Base-by-base conservation (phyloP, 805 yeast species). In the Suhomyces prunicola region DNA sequence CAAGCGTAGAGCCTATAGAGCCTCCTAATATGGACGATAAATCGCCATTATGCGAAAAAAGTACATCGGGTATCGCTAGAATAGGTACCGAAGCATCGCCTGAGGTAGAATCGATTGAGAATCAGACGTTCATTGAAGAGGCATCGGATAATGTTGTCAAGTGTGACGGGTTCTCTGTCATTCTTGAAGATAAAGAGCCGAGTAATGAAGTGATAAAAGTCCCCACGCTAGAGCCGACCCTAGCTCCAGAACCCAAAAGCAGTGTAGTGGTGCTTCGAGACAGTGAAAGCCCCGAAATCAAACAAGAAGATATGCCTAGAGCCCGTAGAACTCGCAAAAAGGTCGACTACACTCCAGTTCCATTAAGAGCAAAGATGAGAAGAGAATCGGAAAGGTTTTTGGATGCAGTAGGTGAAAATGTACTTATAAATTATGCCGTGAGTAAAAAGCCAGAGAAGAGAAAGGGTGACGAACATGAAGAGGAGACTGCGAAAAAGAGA, bases 361-460 rank as follows among this genome's bases (percentile, higher is more conserved):
- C 92, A 1, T 66, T 87, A 50, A 73, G 87, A 40, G 80, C 78
- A 13, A 88, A 87, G 63, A 77, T 86, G 85, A 79, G 96, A 62
- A 76, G 93, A 57, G 83, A 82, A 33, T 74, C 84, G 0, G 86
- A 73, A 29, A 76, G 77, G 56, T 70, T 84, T 44, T 82, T 82
- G 2, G 88, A 83, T 65, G 91, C 91, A 1, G 82, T 85, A 0
- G 72, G 68, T 6, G 73, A 67, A 26, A 65, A 66, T 47, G 67
- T 61, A 17, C 56, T 61, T 47, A 61, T 55, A 31, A 60, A 51
- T 31, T 55, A 52, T 46, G 54, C 52, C 10, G 54, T 51, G 27
- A 51, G 36, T 29, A 27, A 27, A 44, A 47, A 50, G 27, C 36
- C 41, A 40, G 47, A 33, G 29, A 39, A 31, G 36, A 29, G 29